Percentiles rank a stretch among this genome's conserved stretches.
Conservation (phyloP, 2,329 filamentous ascomycete species). For the Diaporthe nobilis region DNA sequence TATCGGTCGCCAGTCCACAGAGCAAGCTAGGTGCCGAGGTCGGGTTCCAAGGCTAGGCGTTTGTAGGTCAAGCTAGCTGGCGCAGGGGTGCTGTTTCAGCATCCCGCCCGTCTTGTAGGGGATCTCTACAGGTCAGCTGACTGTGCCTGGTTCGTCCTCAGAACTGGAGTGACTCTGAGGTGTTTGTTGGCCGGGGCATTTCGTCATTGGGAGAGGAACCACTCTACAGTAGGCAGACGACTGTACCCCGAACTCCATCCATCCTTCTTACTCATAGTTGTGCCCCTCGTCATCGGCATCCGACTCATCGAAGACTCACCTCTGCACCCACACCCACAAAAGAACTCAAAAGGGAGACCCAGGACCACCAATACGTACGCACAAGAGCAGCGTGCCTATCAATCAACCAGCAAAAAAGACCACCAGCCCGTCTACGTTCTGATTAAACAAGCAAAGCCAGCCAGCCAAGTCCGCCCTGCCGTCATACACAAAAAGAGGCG, state of each 20-base stretch:
- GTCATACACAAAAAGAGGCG: not conserved
- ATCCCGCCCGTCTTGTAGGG: not conserved
- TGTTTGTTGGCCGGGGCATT: not conserved
- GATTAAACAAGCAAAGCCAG: not conserved
- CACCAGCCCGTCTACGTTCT: not conserved
- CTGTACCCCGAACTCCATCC: conserved; percentile 1
- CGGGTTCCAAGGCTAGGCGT: not conserved
- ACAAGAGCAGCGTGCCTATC: not conserved
- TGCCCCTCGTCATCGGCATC: conserved; percentile 15
- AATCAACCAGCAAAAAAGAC: not conserved
- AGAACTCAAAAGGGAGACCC: not conserved
- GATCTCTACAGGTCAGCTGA: conserved; percentile 18
- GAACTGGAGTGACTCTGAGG: not conserved
- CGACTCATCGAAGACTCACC: conserved; percentile 22
- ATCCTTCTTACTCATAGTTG: conserved; percentile 11
- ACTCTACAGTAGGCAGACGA: not conserved
- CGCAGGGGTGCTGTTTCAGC: conserved; percentile 22
- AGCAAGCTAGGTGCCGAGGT: conserved; percentile 6
- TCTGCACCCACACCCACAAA: conserved; percentile 21
- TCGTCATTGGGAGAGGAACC: conserved; percentile 3
- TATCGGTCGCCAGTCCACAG: not conserved
- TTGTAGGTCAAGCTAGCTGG: not conserved
- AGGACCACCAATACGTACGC: not conserved
- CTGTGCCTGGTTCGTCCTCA: not conserved
- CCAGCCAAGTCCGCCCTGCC: not conserved